Percentiles rank a stretch among this genome's conserved stretches.
These are phyloP conservation scores for Leishmania turanica DNA, from an alignment of 208 protist species.

Conservation along the genomic window DNA sequence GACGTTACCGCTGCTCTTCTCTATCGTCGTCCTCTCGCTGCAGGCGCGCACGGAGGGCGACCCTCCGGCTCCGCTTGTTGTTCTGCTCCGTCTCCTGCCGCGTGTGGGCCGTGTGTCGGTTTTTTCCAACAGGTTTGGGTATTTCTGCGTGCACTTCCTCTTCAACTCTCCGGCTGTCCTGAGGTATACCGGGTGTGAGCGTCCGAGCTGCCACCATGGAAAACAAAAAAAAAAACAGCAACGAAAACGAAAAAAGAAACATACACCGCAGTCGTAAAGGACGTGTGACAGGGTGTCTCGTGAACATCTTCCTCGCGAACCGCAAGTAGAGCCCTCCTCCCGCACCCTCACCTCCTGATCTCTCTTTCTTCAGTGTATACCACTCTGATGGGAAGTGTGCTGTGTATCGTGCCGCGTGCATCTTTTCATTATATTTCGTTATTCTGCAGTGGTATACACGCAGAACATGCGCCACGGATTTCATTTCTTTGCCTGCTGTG, in stretches of 20 bases:
- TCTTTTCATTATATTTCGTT: background rate
- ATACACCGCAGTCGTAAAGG: background rate
- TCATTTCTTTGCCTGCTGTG: background rate
- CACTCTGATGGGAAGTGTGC: background rate
- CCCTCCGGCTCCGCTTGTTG: background rate
- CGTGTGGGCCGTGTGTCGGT: background rate
- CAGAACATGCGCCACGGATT: background rate
- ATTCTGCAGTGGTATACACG: background rate
- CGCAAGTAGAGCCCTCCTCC: background rate
- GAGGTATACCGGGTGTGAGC: background rate
- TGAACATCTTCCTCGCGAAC: background rate
- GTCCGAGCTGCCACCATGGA: background rate
- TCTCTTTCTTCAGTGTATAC: background rate
- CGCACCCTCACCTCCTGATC: background rate
- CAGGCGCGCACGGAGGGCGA: background rate
- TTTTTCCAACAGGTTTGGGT: background rate
- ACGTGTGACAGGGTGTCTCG: background rate
- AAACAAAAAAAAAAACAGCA: background rate
- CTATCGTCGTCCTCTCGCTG: background rate
- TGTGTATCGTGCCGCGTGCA: background rate
- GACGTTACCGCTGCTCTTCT: background rate
- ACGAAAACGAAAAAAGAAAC: background rate
- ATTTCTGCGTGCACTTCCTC: background rate
- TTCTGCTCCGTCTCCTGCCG: background rate
- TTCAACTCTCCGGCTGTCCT: background rate